A percentile compares a stretch with the other conserved stretches of the same genome.
These are phyloP conservation scores for Exophiala oligosperma DNA, from an alignment of 2,329 filamentous ascomycete species.

Conservation along the genomic window DNA sequence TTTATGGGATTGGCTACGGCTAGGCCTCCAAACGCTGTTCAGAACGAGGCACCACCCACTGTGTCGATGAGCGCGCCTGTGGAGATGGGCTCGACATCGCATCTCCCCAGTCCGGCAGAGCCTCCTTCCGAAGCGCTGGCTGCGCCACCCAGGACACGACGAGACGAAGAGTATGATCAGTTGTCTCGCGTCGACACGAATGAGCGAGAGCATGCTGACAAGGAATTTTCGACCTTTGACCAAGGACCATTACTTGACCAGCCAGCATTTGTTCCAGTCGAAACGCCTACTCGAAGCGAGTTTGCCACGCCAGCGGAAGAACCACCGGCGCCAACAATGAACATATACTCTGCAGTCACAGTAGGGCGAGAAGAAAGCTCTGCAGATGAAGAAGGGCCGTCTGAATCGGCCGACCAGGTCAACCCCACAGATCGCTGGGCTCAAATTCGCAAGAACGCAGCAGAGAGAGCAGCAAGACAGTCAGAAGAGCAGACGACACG, in stretches of 20 bases:
- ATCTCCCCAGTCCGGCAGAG: conserved; percentile 32
- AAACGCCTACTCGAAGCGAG: conserved; percentile 41
- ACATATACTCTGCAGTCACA: conserved; percentile 20
- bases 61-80: conserved; percentile 12
- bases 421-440: conserved; percentile 80
- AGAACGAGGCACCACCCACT: conserved; percentile 5
- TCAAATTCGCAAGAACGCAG: conserved; percentile 92
- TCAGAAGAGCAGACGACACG: conserved; percentile 59
- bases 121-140: conserved; percentile 33
- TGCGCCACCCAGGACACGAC: conserved; percentile 40
- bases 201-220: conserved; percentile 46
- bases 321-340: conserved; percentile 27
- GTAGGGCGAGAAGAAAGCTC: conserved; percentile 13
- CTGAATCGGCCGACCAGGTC: conserved; percentile 20
- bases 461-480: conserved; percentile 69
- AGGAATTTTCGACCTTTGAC: conserved; percentile 68
- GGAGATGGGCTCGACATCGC: conserved; percentile 28
- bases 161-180: conserved; percentile 56
- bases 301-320: conserved; percentile 20
- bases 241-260: conserved; percentile 86
- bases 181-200: conserved; percentile 61
- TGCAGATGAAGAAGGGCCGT: conserved; percentile 29
- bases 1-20: conserved; percentile 22
- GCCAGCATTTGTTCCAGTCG: conserved; percentile 74
- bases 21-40: not conserved